phyloP scores from a whole-genome alignment of 2,329 filamentous ascomycete genomes.

The Colletotrichum zoysiae region DNA sequence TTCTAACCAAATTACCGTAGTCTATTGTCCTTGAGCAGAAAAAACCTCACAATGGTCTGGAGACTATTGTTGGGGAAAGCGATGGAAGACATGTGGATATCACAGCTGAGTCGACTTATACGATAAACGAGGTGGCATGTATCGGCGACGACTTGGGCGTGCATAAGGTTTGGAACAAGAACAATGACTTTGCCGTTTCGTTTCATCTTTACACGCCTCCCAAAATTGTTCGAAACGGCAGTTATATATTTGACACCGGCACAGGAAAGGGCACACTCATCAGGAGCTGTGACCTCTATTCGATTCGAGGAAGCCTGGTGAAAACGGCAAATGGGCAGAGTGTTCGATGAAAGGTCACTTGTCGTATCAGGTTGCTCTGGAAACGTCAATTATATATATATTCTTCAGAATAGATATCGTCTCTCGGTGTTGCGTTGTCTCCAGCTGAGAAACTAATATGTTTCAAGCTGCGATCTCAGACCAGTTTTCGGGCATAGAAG shows the following conservation, averaged over 20 bases:
- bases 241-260: not conserved
- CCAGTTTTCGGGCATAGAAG: too few relatives aligned
- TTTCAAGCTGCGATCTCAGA: too few relatives aligned
- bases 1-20: too few relatives aligned
- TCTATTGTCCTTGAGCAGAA: too few relatives aligned
- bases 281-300: not conserved
- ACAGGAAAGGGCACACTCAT: not conserved
- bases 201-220: constrained; percentile 65
- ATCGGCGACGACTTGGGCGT: constrained; percentile 91
- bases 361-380: too few relatives aligned
- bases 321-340: too few relatives aligned
- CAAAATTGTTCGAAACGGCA: not conserved
- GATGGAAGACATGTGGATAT: not conserved
- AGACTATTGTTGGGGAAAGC: too few relatives aligned
- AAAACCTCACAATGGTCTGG: constrained; percentile 58
- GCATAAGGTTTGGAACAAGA: constrained; percentile 83
- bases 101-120: constrained; percentile 74
- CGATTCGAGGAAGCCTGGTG: not conserved
- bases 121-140: constrained; percentile 82
- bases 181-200: constrained; percentile 82
- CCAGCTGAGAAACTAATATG: too few relatives aligned
- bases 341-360: too few relatives aligned
- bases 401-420: too few relatives aligned
- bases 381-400: too few relatives aligned
- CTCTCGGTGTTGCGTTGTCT: too few relatives aligned